Base-by-base conservation (phyloP, 139 green algal genomes). In the Auxenochlorella protothecoides region DNA sequence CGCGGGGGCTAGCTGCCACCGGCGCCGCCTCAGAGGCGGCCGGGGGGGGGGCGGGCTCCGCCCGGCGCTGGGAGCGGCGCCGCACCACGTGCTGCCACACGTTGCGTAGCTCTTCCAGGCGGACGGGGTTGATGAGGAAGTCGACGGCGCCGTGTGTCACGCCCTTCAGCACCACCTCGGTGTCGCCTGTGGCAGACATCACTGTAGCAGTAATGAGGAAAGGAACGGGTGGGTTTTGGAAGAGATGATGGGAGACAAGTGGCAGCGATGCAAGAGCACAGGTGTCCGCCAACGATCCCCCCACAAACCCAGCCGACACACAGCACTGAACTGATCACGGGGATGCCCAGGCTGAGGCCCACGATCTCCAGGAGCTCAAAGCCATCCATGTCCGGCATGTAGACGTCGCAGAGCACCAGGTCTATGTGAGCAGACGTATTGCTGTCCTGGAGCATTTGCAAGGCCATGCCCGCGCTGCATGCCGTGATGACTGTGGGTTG, bases 361-460 rank as follows among this genome's bases (percentile, higher is more conserved):
- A 98, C 90, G 12, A 84, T 74, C 76, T 97, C 89, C 71, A 98
- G 76, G 12, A 98, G 83, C 79, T 91, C 92, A 80, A 98, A 98
- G 9, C 93, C 93, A 69, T 98, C 92, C 84, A 98, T 96, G 76
- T 98, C 93, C 86, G 87, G 94, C 92, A 98, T 98, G 80, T 97
- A 91, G 6, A 98, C 92, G 76, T 98, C 94, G 16, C 86, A 96
- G 6, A 98, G 85, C 3, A 98, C 93, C 11, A 98, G 81, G 76
- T 98, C 93, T 63, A 94, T 97, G 51, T 82, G 77, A 6, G 62
- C 62, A 7, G 8, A 66, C 8, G n/a, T 54, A 8, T n/a, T 68
- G 64, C 64, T 56, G 5, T 10, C 64, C 6, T 66, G 62, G 13
- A 66, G 62, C 63, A 15, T 6, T 55, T 55, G 16, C 16, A 68